Base-by-base conservation (phyloP, 2,329 filamentous ascomycete species). In the Pseudogymnoascus sp. region DNA sequence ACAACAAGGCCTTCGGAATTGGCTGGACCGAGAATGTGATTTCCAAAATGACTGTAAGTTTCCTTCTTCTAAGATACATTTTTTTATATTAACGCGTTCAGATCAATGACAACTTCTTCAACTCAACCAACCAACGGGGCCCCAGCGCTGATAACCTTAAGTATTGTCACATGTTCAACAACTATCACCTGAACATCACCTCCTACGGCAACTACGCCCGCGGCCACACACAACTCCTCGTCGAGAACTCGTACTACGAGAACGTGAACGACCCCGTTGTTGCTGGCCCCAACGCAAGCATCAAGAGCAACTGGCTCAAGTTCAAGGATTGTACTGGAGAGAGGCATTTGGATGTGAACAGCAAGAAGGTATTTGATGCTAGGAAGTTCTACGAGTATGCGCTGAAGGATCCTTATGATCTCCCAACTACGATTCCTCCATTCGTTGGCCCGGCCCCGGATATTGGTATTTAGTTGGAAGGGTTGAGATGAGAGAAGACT, bases 1-100 rank as follows among this genome's bases (percentile, higher is more conserved):
- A 70, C 63, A 69, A 70, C 63, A 70, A 70, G 60, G 67, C 67
- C 16, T 68, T 70, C n/a, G 69, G 69, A 14, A 69, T 70, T 51
- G 69, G 69, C 21, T 70, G 69, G 69, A 68, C 67, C 13, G 66
- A 68, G 2, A 70, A 69, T 31, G 67, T 70, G 0, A 66, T 69
- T 31, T 61, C 68, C 10, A 67, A 69, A 63, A 67, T 65, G 10
- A 70, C 69, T 2, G 48, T 31, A 13, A 31, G 48, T 11, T 16
- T 5, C 48, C 14, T 2, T 16, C 1, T 28, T 54, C 10, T 7
- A 4, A 4, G 14, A 5, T 11, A n/a, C n/a, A n/a, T n/a, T n/a
- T n/a, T n/a, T n/a, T n/a, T 2, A 4, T 6, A 16, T 25, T 54
- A 54, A 54, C 4, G 11, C 25, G 7, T 8, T 31, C 48, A 31